phyloP scores from a whole-genome alignment of 129 eudicot species.

The Pittosporum tobira region DNA sequence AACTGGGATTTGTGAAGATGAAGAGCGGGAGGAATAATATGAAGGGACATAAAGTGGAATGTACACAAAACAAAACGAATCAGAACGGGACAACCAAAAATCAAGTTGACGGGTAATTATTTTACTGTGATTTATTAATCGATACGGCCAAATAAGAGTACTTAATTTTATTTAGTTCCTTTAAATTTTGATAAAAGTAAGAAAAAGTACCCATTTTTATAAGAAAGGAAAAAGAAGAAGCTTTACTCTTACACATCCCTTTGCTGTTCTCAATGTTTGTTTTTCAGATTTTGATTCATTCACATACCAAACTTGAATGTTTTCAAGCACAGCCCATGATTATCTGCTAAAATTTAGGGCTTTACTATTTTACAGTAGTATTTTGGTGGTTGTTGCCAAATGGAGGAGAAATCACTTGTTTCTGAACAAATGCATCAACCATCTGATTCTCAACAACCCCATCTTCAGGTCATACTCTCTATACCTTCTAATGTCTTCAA shows the following conservation, averaged over 20 bases:
- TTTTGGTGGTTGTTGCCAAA: not conserved
- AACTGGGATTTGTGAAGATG: too few relatives aligned
- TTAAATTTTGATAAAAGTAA: not conserved
- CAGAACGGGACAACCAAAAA: not conserved
- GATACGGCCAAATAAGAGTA: too few relatives aligned
- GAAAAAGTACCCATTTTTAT: too few relatives aligned
- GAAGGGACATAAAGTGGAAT: not conserved
- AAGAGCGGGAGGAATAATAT: not conserved
- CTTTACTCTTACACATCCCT: conserved; percentile 7
- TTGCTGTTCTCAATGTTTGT: too few relatives aligned
- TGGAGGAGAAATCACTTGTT: conserved; percentile 9
- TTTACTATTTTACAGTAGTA: not conserved
- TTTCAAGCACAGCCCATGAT: not conserved
- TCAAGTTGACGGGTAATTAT: not conserved
- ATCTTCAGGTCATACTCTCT: conserved; percentile 1
- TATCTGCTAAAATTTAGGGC: not conserved
- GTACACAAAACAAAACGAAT: not conserved
- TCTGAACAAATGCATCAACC: conserved; percentile 4
- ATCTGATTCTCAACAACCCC: conserved; percentile 3
- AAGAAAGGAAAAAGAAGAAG: conserved; percentile 3
- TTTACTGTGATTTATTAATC: too few relatives aligned
- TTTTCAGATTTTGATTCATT: not conserved
- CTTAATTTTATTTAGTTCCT: too few relatives aligned
- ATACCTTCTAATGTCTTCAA: not conserved
- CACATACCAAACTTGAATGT: not conserved